Evolutionary conservation across 495 filamentous ascomycete genomes (phyloP).

Genomic region (Clavariopsis aquatica): DNA sequence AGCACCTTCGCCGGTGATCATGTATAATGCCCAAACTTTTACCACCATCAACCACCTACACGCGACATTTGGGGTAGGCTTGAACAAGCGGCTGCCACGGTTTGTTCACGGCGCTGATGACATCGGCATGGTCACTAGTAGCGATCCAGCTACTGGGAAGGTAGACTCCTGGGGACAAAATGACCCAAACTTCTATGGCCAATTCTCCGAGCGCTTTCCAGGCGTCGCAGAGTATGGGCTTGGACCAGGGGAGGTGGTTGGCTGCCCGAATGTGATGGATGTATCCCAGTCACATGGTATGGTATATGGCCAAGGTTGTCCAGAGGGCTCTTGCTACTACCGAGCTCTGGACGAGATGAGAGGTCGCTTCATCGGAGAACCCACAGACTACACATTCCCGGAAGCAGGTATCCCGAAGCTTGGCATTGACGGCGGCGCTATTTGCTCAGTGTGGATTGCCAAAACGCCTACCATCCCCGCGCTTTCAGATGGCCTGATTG

Average conservation of each 20-base stretch:
- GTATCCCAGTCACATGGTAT: conserved; percentile 82
- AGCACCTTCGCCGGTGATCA: conserved; percentile 63
- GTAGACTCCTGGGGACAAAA: conserved; percentile 82
- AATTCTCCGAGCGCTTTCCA: conserved; percentile 73
- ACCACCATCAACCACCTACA: conserved; percentile 75
- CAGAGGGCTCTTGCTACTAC: conserved; percentile 75
- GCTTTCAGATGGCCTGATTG: conserved; percentile 73
- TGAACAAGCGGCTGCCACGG: conserved; percentile 68
- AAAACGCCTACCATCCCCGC: conserved; percentile 72
- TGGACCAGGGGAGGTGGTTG: conserved; percentile 72
- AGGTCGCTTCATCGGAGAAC: conserved; percentile 69
- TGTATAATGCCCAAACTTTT: conserved; percentile 78
- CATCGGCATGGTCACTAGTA: conserved; percentile 68
- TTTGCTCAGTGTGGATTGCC: conserved; percentile 87
- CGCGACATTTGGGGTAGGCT: conserved; percentile 62
- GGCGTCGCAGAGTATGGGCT: conserved; percentile 75
- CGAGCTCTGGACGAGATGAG: conserved; percentile 72
- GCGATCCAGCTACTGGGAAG: conserved; percentile 74
- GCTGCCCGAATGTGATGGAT: conserved; percentile 82
- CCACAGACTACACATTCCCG: conserved; percentile 51
- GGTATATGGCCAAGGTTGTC: conserved; percentile 80
- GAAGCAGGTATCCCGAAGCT: conserved; percentile 72
- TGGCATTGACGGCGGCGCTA: conserved; percentile 58
- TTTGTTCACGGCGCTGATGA: conserved; percentile 82
- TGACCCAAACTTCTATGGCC: conserved; percentile 69